Conservation (phyloP, 345 rosid genomes). For the Boechera divaricarpa region DNA sequence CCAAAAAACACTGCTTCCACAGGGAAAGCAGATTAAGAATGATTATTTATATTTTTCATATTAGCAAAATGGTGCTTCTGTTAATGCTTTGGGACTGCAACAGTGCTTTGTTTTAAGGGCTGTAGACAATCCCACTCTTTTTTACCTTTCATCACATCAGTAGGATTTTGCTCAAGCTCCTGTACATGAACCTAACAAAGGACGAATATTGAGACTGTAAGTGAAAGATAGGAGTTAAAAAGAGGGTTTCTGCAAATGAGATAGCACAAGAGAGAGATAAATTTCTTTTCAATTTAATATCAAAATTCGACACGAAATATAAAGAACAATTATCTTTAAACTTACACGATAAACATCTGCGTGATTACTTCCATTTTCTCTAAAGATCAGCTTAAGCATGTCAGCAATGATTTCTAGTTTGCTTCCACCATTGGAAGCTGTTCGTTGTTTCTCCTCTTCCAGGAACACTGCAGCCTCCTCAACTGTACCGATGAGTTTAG, state of each 20-base stretch:
- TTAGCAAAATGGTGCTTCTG: conserved; percentile 9
- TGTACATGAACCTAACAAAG: conserved; percentile 84
- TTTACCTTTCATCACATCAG: conserved; percentile 69
- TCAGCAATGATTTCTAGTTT: conserved; percentile 79
- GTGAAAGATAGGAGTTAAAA: conserved; percentile 14
- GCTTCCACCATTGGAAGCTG: conserved; percentile 51
- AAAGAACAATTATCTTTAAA: conserved; percentile 33
- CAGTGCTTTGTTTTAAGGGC: conserved; percentile 16
- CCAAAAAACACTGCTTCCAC: conserved; percentile 6
- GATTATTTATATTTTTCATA: conserved; percentile 3
- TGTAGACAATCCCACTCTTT: conserved; percentile 18
- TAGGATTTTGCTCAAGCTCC: conserved; percentile 63
- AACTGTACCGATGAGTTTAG: conserved; percentile 68
- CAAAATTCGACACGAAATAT: neutral
- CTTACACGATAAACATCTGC: conserved; percentile 83
- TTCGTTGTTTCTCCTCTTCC: conserved; percentile 74
- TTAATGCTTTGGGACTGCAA: conserved; percentile 20
- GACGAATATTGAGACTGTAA: conserved; percentile 19
- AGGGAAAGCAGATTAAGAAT: conserved; percentile 8
- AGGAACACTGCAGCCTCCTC: conserved; percentile 79
- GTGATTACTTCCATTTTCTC: conserved; percentile 64
- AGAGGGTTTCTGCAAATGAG: conserved; percentile 21
- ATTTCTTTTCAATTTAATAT: conserved; percentile 9
- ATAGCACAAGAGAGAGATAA: conserved; percentile 15
- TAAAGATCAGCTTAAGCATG: conserved; percentile 75